phyloP scores from a whole-genome alignment of 352 stramenopile species.

The Phytophthora boehmeriae region DNA sequence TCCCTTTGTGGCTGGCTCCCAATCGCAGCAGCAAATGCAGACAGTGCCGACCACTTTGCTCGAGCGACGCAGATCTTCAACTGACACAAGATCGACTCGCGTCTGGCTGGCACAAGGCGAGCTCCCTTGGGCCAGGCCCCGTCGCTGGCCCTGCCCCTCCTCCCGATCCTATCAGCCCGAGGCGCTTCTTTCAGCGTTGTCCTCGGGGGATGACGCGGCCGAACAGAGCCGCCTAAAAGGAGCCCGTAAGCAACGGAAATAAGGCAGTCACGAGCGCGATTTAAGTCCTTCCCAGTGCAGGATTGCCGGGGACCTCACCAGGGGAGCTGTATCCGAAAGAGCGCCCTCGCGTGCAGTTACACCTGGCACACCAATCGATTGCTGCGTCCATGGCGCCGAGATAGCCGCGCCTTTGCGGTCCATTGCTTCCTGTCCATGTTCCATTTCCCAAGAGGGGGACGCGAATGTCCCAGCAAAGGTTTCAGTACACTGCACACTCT shows the following conservation, averaged over 20 bases:
- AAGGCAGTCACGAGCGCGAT: not conserved
- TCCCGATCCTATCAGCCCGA: slow-evolving; percentile 17
- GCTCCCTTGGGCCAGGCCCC: slow-evolving; percentile 18
- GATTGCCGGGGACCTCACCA: slow-evolving; percentile 5
- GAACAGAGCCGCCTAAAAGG: slow-evolving; percentile 10
- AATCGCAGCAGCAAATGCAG: slow-evolving; percentile 1
- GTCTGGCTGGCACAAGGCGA: slow-evolving; percentile 2
- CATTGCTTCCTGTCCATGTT: slow-evolving; percentile 24
- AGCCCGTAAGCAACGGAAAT: slow-evolving; percentile 10
- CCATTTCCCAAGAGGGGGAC: slow-evolving; percentile 26
- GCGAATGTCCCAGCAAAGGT: slow-evolving; percentile 35
- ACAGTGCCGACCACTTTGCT: slow-evolving; percentile 18
- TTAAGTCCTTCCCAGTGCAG: not conserved
- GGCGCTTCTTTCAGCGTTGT: slow-evolving; percentile 9
- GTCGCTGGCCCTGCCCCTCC: slow-evolving; percentile 29
- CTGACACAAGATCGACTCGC: slow-evolving; percentile 41
- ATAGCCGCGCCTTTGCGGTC: slow-evolving; percentile 19
- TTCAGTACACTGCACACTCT: slow-evolving; percentile 35
- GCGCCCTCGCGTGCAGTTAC: not conserved
- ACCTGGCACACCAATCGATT: not conserved
- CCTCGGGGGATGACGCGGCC: slow-evolving; percentile 28
- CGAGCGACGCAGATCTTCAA: slow-evolving; percentile 62
- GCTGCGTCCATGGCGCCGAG: not conserved
- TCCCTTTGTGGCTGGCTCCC: not conserved
- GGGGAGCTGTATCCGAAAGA: too few species aligned